Evolutionary conservation across 108 stramenopile genomes (phyloP).

Genomic region (Nitzschia inconspicua): DNA sequence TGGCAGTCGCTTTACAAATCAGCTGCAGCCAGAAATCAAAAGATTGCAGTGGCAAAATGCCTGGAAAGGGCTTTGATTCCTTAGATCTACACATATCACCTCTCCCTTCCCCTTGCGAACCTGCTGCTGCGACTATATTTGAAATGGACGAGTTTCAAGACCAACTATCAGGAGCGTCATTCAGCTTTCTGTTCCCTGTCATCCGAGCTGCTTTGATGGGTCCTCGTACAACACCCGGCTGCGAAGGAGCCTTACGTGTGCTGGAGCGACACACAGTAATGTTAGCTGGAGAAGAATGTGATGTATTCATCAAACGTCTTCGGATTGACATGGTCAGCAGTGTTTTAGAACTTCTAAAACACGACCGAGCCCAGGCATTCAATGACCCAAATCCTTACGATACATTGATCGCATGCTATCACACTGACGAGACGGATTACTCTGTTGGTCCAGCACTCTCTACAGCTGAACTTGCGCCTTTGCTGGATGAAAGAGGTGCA

Average conservation of each 20-base stretch:
- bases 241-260: constrained; percentile 74
- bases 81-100: constrained; percentile 7
- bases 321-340: constrained; percentile 73
- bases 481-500: constrained; percentile 78
- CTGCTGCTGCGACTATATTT: constrained; percentile 63
- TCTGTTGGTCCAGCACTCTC: constrained; percentile 34
- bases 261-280: constrained; percentile 68
- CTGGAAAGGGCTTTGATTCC: not conserved
- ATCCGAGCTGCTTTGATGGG: constrained; percentile 73
- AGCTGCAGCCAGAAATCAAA: constrained; percentile 33
- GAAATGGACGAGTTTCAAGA: constrained; percentile 84
- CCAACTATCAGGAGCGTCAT: constrained; percentile 72
- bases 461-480: constrained; percentile 70
- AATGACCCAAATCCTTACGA: constrained; percentile 77
- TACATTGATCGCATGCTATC: constrained; percentile 66
- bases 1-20: constrained; percentile 62
- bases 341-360: constrained; percentile 71
- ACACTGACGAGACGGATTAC: constrained; percentile 32
- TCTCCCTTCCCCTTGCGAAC: constrained; percentile 75
- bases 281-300: constrained; percentile 53
- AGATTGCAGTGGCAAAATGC: not conserved
- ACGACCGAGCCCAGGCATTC: constrained; percentile 80
- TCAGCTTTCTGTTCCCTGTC: constrained; percentile 81
- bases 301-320: constrained; percentile 42
- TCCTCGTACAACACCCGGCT: constrained; percentile 74